Conservation (phyloP, 108 stramenopile species). For the Pinguiococcus pyrenoidosus region DNA sequence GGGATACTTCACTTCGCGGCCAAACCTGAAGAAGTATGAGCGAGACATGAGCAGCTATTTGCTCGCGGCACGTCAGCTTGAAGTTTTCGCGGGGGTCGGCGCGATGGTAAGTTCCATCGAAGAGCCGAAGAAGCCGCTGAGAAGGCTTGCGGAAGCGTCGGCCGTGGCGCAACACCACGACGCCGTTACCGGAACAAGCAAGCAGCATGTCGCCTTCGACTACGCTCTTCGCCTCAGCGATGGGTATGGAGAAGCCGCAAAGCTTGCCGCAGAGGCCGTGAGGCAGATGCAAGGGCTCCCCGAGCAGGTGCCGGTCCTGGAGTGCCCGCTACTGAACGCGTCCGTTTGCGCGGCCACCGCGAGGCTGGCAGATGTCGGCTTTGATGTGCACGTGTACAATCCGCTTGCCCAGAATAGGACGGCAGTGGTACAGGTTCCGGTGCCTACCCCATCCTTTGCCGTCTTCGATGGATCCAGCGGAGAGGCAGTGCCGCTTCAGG, state of each 20-base stretch:
- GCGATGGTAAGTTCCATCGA: too few species aligned
- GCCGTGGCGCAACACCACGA: slow-evolving; percentile 82
- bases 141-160: slow-evolving; percentile 64
- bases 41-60: slow-evolving; percentile 58
- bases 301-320: background rate
- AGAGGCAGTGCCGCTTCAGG: background rate
- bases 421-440: slow-evolving; percentile 51
- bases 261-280: slow-evolving; percentile 7
- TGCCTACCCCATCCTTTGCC: slow-evolving; percentile 18
- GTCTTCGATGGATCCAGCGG: slow-evolving; percentile 9
- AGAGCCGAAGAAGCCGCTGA: too few species aligned
- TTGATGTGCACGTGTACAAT: slow-evolving; percentile 69
- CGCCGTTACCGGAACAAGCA: slow-evolving; percentile 66
- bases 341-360: slow-evolving; percentile 54
- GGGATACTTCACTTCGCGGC: slow-evolving; percentile 75
- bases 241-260: slow-evolving; percentile 45
- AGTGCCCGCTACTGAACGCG: slow-evolving; percentile 63
- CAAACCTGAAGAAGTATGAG: slow-evolving; percentile 65
- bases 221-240: slow-evolving; percentile 57
- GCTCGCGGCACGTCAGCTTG: slow-evolving; percentile 56
- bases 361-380: slow-evolving; percentile 10
- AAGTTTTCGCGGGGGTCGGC: slow-evolving; percentile 36
- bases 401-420: slow-evolving; percentile 41
- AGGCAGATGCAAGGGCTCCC: background rate
- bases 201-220: slow-evolving; percentile 77